A percentile compares a stretch with the other conserved stretches of the same genome.
These are phyloP conservation scores for Pseudogymnoascus sp. DNA, from an alignment of 2,329 filamentous ascomycete genomes.

Conservation along the genomic window DNA sequence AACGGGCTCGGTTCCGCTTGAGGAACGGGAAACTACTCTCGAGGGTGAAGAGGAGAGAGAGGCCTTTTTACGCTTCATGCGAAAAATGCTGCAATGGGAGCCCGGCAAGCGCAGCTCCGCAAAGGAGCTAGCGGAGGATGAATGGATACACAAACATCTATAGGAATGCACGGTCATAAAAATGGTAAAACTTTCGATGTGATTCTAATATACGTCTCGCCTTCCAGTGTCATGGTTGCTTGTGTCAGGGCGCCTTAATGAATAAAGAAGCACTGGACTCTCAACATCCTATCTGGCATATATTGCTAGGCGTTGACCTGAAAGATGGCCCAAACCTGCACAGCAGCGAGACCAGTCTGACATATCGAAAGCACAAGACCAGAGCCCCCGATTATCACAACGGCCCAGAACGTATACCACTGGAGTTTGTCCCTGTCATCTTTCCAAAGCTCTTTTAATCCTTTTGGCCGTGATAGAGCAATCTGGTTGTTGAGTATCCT, in stretches of 20 bases:
- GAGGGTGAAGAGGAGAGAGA: conserved; percentile 28
- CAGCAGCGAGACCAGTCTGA: not conserved
- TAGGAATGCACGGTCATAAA: not conserved
- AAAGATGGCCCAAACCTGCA: not conserved
- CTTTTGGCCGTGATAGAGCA: not conserved
- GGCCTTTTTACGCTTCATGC: conserved; percentile 28
- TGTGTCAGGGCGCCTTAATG: not conserved
- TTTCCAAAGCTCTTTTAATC: not conserved
- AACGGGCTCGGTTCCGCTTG: conserved; percentile 27
- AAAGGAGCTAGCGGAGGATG: conserved; percentile 27
- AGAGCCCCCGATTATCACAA: not conserved
- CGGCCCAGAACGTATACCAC: not conserved
- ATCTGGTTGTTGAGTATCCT: not conserved
- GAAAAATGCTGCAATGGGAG: conserved; percentile 30
- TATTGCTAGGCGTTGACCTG: not conserved
- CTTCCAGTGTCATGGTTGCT: not conserved
- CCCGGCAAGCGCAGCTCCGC: conserved; percentile 29
- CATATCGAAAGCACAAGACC: not conserved
- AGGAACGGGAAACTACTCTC: conserved; percentile 34
- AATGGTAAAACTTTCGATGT: no score
- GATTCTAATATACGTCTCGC: no score
- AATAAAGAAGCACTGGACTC: not conserved
- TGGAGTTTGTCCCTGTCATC: not conserved
- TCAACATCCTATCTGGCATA: not conserved
- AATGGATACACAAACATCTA: not conserved